A percentile compares a stretch with the other conserved stretches of the same genome.
These are phyloP conservation scores for Lasiodiplodia gonubiensis DNA, from an alignment of 2,329 filamentous ascomycete species.

Conservation along the genomic window DNA sequence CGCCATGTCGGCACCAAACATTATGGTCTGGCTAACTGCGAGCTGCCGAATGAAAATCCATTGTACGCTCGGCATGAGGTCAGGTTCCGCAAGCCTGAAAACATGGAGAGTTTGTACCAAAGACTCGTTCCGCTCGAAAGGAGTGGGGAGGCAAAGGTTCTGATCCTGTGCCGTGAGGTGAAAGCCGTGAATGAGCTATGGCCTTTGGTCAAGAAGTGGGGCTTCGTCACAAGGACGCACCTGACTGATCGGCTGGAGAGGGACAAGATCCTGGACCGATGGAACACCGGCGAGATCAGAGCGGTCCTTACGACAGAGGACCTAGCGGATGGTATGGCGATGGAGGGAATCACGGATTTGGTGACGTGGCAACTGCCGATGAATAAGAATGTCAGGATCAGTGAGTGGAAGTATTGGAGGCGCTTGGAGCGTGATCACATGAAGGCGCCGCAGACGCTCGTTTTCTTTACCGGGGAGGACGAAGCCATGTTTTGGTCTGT, in stretches of 20 bases:
- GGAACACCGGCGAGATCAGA: neutral
- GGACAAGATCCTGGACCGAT: neutral
- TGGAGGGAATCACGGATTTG: neutral
- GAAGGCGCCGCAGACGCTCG: neutral
- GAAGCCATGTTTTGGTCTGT: neutral
- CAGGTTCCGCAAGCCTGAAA: neutral
- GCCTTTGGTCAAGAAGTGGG: neutral
- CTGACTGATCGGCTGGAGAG: neutral
- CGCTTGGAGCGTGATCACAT: neutral
- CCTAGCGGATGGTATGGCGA: neutral
- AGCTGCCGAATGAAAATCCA: too few relatives aligned
- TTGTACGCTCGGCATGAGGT: neutral
- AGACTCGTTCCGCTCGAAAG: neutral
- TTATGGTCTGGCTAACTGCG: too few relatives aligned
- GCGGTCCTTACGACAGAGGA: neutral
- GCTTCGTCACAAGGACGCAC: neutral
- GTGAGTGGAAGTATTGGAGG: conserved; percentile 1
- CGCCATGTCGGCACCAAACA: too few relatives aligned
- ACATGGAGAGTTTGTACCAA: neutral
- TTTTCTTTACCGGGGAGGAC: neutral
- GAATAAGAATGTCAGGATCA: neutral
- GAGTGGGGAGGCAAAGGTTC: neutral
- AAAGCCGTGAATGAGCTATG: neutral
- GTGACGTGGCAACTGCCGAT: neutral
- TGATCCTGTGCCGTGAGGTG: neutral